Evolutionary conservation across 805 yeast species (phyloP), one percentile per base, ranked within the genome.

Genomic region (Candida germanica): DNA sequence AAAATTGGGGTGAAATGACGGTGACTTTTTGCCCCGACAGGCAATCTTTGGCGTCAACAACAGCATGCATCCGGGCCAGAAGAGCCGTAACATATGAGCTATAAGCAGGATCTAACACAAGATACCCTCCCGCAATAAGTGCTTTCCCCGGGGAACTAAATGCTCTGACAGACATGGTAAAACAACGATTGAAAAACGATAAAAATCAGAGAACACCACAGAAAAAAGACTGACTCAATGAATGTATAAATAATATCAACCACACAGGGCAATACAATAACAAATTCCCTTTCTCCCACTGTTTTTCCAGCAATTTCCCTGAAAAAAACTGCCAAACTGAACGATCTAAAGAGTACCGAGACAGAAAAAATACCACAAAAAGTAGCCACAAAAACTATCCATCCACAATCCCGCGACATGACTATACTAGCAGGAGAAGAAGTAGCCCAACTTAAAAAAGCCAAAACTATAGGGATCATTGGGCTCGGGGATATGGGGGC

Each of bases 401-500:
- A n/a, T n/a, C n/a, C n/a, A n/a, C n/a, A 11, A 21, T 87, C 88
- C 87, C n/a, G n/a, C n/a, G n/a, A 20, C 9, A 91, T 89, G 45
- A 97, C 71, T 29, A 31, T 41, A n/a, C 26, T 41, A 8, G 15
- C 35, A 10, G 37, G 41, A 15, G 46, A 43, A 3, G 43, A 46
- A 32, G 29, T 44, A 5, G 28, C 20, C 5, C 20, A 31, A 13
- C 46, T 49, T 17, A 34, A 55, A 34, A n/a, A 36, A 10, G 44
- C 66, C 14, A 83, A 82, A 54, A 69, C 68, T 14, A 75, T 93
- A 30, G 98, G 98, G 2, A 84, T 93, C 45, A 89, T 93, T 41
- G 98, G 98, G 3, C 73, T 91, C 23, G 98, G 98, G 20, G 98
- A 91, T 58, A 93, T 93, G 98, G 98, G 98, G 6, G 64, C 77